Conservation (phyloP, 2,329 filamentous ascomycete genomes). For the Dactylellina sp. region DNA sequence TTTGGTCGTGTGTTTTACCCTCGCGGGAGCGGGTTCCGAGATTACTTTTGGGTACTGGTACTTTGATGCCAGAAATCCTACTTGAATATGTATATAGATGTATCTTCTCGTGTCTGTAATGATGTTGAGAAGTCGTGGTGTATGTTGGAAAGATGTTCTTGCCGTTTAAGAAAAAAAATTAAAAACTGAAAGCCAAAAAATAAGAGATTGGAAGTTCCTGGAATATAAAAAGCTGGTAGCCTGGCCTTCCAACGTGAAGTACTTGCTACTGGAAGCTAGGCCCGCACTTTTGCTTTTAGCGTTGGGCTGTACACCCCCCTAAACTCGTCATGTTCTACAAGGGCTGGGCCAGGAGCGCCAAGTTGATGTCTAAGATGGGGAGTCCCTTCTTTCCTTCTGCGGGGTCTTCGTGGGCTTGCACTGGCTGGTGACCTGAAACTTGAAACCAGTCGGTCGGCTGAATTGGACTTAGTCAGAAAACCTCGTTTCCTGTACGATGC, state of each 20-base stretch:
- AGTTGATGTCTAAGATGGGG: conserved; percentile 15
- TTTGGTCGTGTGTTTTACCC: not conserved
- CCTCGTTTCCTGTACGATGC: not conserved
- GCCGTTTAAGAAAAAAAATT: no score
- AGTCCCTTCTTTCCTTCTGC: conserved; percentile 6
- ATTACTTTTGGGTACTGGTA: no score
- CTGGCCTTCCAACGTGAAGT: not conserved
- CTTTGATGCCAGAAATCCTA: not conserved
- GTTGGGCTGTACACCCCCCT: conserved; percentile 50
- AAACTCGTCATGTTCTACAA: conserved; percentile 50
- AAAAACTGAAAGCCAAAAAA: not conserved
- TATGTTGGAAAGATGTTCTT: no score
- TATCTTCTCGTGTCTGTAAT: no score
- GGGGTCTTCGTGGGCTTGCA: not conserved
- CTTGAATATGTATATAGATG: no score
- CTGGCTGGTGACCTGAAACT: conserved; percentile 35
- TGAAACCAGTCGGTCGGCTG: conserved; percentile 48
- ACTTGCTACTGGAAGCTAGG: conserved; percentile 19
- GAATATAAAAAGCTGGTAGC: conserved; percentile 25
- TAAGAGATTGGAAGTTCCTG: conserved; percentile 6
- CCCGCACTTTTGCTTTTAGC: conserved; percentile 27
- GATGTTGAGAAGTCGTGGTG: no score
- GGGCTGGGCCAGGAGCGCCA: conserved; percentile 42
- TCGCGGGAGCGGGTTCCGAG: no score
- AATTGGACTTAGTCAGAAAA: conserved; percentile 44